Evolutionary conservation across 768 basidiomycete genomes (phyloP).

Genomic region (Trametes coccinea): DNA sequence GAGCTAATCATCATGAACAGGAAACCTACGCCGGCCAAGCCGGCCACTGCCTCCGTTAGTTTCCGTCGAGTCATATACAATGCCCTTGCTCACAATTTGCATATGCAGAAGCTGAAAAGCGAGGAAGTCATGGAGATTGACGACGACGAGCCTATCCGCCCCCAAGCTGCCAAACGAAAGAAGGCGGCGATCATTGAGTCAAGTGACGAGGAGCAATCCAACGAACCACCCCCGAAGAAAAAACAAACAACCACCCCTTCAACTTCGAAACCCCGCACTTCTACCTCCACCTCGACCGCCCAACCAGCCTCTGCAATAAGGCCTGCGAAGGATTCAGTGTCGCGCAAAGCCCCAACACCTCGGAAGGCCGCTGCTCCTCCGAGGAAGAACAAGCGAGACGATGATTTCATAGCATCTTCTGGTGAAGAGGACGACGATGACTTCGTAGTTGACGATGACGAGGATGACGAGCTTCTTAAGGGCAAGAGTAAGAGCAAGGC

Average conservation of each 20-base stretch:
- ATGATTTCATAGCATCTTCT: slow-evolving; percentile 35
- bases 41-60: background rate
- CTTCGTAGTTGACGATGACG: slow-evolving; percentile 25
- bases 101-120: slow-evolving; percentile 23
- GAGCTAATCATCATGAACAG: background rate
- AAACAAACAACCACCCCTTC: slow-evolving; percentile 31
- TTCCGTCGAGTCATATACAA: background rate
- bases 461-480: slow-evolving; percentile 23
- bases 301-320: slow-evolving; percentile 29
- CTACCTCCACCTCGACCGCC: slow-evolving; percentile 9
- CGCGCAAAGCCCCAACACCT: slow-evolving; percentile 6
- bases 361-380: slow-evolving; percentile 24
- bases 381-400: slow-evolving; percentile 36
- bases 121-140: slow-evolving; percentile 28
- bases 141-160: slow-evolving; percentile 8
- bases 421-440: slow-evolving; percentile 30
- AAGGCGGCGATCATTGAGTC: slow-evolving; percentile 28
- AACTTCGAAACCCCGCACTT: slow-evolving; percentile 15
- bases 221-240: slow-evolving; percentile 42
- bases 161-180: slow-evolving; percentile 28
- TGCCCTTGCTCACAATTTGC: background rate
- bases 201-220: slow-evolving; percentile 30
- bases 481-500: slow-evolving; percentile 20
- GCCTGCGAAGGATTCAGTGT: slow-evolving; percentile 6
- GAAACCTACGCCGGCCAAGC: background rate